phyloP scores from a whole-genome alignment of 176 grass and related monocot species.

The Raddia distichophylla region DNA sequence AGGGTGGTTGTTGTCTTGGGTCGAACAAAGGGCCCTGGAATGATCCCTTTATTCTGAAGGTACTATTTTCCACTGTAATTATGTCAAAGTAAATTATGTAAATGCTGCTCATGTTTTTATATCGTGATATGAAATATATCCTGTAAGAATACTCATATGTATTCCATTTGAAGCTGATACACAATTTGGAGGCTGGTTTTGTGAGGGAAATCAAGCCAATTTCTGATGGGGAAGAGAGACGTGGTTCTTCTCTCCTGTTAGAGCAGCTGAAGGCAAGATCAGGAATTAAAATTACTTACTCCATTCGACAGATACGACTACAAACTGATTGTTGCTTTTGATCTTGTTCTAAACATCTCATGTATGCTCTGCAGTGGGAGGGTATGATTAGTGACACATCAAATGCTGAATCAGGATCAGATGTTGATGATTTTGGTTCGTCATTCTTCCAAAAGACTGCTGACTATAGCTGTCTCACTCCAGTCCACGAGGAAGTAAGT shows the following conservation, averaged over 20 bases:
- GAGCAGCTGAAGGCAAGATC: conserved; percentile 61
- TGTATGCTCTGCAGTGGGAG: conserved; percentile 49
- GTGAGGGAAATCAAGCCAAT: conserved; percentile 57
- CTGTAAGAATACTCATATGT: conserved; percentile 10
- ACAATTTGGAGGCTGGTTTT: conserved; percentile 61
- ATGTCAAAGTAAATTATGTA: not conserved
- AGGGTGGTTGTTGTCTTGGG: conserved; percentile 85
- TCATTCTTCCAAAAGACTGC: conserved; percentile 39
- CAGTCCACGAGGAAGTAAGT: conserved; percentile 76
- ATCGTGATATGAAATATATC: not conserved
- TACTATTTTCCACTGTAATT: conserved; percentile 17
- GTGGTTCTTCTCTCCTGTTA: conserved; percentile 35
- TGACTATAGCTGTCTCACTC: conserved; percentile 61
- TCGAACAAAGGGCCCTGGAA: conserved; percentile 98
- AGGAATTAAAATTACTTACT: conserved; percentile 29
- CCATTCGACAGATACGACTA: not conserved
- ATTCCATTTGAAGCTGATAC: conserved; percentile 56
- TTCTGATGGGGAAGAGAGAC: conserved; percentile 61
- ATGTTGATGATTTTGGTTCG: conserved; percentile 60
- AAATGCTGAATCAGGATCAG: conserved; percentile 77
- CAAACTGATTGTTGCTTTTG: not conserved
- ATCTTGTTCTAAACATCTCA: conserved; percentile 24
- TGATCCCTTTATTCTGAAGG: conserved; percentile 85
- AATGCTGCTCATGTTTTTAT: not conserved
- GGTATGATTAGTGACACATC: conserved; percentile 59